Evolutionary conservation across 305 asterid genomes (phyloP).

Genomic region (Fraxinus platypoda): DNA sequence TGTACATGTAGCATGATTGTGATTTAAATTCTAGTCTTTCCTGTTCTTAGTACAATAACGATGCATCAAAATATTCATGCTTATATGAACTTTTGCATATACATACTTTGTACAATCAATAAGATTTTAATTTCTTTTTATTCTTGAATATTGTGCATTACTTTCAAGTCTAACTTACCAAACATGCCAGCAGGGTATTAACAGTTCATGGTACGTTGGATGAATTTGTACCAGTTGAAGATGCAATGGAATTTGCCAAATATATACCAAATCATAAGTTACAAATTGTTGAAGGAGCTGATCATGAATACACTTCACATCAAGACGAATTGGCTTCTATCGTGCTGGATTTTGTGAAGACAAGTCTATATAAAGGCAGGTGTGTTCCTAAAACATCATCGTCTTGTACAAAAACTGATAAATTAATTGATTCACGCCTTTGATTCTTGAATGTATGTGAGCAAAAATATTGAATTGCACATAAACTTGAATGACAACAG

Average conservation of each 20-base stretch:
- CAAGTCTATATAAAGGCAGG: constrained; percentile 12
- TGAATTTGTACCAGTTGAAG: constrained; percentile 72
- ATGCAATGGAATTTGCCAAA: constrained; percentile 60
- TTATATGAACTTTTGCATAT: neutral
- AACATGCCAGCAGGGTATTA: constrained; percentile 53
- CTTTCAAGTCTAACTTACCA: neutral
- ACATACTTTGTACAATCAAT: neutral
- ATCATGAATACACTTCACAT: constrained; percentile 73
- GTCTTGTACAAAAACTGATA: constrained; percentile 18
- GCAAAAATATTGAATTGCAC: neutral
- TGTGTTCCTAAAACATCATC: constrained; percentile 11
- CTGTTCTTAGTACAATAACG: neutral
- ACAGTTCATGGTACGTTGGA: constrained; percentile 71
- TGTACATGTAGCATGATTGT: too few species aligned
- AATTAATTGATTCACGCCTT: constrained; percentile 43
- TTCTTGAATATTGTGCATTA: neutral
- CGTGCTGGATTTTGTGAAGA: constrained; percentile 56
- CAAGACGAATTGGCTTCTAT: constrained; percentile 51
- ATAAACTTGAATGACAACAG: neutral
- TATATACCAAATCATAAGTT: constrained; percentile 49
- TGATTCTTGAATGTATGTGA: neutral
- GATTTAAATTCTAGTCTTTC: neutral
- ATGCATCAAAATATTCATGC: neutral
- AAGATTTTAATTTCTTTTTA: neutral
- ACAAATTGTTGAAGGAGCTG: constrained; percentile 68